A percentile compares a stretch with the other conserved stretches of the same genome.
phyloP scores from a whole-genome alignment of 306 rosid species.

The Carpinus viminea region DNA sequence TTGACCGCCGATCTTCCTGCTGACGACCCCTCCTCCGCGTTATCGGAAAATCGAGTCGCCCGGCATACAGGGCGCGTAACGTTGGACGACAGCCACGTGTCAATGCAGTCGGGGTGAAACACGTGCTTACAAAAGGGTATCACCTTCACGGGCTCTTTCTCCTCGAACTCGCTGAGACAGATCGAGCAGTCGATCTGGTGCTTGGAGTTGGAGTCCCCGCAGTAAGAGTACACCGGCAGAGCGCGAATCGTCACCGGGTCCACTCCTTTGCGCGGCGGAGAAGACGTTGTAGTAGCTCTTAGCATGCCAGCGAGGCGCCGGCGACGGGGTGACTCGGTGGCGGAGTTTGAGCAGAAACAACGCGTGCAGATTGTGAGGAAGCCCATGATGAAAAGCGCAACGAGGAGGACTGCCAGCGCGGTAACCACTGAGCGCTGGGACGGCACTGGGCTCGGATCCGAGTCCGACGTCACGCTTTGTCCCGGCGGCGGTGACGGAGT shows the following conservation, averaged over 20 bases:
- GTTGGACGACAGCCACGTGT: conserved; percentile 54
- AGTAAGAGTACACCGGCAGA: conserved; percentile 35
- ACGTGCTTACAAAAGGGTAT: conserved; percentile 53
- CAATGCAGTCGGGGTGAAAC: conserved; percentile 55
- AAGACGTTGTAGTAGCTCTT: neutral
- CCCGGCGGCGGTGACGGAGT: neutral
- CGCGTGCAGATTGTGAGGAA: conserved; percentile 32
- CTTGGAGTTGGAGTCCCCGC: conserved; percentile 7
- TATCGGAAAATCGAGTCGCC: conserved; percentile 12
- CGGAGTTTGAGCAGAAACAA: neutral
- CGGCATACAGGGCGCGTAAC: conserved; percentile 61
- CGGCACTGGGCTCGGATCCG: neutral
- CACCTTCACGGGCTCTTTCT: conserved; percentile 37
- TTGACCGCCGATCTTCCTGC: conserved; percentile 12
- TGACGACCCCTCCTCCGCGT: neutral
- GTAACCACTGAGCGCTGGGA: conserved; percentile 13
- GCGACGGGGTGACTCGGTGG: neutral
- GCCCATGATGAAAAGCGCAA: conserved; percentile 30
- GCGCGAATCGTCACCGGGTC: conserved; percentile 4
- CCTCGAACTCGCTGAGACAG: conserved; percentile 45
- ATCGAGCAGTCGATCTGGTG: conserved; percentile 47
- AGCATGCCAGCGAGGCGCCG: neutral
- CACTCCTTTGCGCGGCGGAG: neutral
- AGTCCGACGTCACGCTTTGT: neutral
- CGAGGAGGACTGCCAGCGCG: conserved; percentile 27